Percentiles rank a stretch among this genome's conserved stretches.
phyloP scores from a whole-genome alignment of 2,329 filamentous ascomycete genomes.

The Chaetomiaceae sp. region DNA sequence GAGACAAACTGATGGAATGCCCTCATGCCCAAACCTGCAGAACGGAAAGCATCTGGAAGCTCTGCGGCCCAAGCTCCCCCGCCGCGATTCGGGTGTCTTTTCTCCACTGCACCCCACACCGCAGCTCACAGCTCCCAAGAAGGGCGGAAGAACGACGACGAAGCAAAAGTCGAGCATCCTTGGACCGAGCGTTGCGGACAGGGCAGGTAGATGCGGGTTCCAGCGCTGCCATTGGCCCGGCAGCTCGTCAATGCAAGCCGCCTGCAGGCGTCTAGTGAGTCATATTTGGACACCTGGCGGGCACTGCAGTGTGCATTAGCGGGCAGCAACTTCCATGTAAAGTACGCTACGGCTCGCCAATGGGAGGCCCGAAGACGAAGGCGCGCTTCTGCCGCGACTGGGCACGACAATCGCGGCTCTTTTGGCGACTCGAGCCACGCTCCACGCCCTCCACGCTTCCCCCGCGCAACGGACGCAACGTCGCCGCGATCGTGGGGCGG shows the following conservation, averaged over 20 bases:
- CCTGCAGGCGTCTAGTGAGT: conserved; percentile 29
- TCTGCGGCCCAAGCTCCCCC: conserved; percentile 9
- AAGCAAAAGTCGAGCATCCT: conserved; percentile 5
- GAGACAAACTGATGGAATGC: not conserved
- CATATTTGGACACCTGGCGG: conserved; percentile 29
- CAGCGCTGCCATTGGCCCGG: conserved; percentile 19
- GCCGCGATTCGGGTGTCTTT: not conserved
- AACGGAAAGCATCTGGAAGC: not conserved
- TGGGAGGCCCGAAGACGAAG: conserved; percentile 4
- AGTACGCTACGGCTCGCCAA: conserved; percentile 15
- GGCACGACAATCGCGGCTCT: conserved; percentile 15
- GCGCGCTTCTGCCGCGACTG: conserved; percentile 15
- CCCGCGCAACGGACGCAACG: conserved; percentile 8
- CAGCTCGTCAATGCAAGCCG: conserved; percentile 16
- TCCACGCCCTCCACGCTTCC: too few species aligned
- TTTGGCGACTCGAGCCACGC: conserved; percentile 13
- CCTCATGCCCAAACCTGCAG: conserved; percentile 5
- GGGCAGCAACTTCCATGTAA: too few species aligned
- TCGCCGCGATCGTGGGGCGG: conserved; percentile 10
- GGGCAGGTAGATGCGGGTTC: conserved; percentile 17
- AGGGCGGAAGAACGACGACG: not conserved
- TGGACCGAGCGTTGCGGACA: conserved; percentile 19
- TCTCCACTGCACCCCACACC: too few species aligned
- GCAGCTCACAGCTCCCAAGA: not conserved
- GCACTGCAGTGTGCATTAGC: conserved; percentile 15